Evolutionary conservation across 108 stramenopile species (phyloP).

Genomic region (Cylindrotheca closterium): DNA sequence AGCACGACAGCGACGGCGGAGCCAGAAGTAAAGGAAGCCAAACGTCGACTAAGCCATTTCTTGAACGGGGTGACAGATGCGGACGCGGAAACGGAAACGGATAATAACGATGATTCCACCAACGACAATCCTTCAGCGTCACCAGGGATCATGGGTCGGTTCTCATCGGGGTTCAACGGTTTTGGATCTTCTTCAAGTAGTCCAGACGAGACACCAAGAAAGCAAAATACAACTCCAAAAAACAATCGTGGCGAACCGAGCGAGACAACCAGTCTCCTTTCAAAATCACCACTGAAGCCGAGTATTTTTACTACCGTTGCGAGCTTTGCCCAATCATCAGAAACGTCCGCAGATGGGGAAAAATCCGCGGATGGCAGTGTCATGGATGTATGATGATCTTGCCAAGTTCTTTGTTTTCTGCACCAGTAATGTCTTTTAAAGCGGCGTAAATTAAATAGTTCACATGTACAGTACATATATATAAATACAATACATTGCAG

Average conservation of each 20-base stretch:
- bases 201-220: neutral
- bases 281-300: conserved; percentile 12
- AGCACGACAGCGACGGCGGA: neutral
- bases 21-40: neutral
- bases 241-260: neutral
- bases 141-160: too few relatives aligned
- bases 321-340: neutral
- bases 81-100: conserved; percentile 2
- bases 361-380: neutral
- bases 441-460: too few relatives aligned
- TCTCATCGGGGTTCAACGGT: too few relatives aligned
- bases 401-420: too few relatives aligned
- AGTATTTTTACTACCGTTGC: conserved; percentile 38
- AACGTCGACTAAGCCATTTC: neutral
- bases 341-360: neutral
- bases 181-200: too few relatives aligned
- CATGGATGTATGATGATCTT: too few relatives aligned
- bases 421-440: too few relatives aligned
- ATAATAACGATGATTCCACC: neutral
- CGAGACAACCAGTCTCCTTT: conserved; percentile 22
- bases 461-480: too few relatives aligned
- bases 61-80: neutral
- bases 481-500: too few relatives aligned
- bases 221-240: neutral
- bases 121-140: too few relatives aligned